Percentiles rank a stretch among this genome's conserved stretches.
These are phyloP conservation scores for Trypanosoma avium DNA, from an alignment of 208 protist genomes.

Conservation along the genomic window DNA sequence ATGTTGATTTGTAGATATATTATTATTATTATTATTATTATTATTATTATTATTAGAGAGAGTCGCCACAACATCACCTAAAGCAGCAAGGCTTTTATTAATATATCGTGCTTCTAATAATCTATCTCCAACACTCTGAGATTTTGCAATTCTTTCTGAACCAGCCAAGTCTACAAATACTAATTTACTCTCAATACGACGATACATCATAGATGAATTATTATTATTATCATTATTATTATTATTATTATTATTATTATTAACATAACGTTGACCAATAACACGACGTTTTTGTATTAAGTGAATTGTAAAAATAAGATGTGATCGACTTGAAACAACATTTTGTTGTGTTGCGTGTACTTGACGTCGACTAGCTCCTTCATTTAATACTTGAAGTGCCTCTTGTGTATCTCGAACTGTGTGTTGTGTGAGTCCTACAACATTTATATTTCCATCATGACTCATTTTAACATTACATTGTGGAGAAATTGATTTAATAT, in stretches of 20 bases:
- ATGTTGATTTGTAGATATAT: slow-evolving; percentile 1
- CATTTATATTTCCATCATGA: slow-evolving; percentile 16
- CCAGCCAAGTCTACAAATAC: slow-evolving; percentile 82
- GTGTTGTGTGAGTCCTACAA: slow-evolving; percentile 29
- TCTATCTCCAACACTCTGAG: slow-evolving; percentile 34
- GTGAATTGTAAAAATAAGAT: slow-evolving; percentile 48
- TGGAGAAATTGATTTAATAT: slow-evolving; percentile 2
- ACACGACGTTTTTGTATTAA: slow-evolving; percentile 19
- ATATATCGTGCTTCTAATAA: slow-evolving; percentile 52
- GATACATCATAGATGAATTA: background rate
- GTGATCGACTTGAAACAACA: slow-evolving; percentile 37
- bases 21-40: slow-evolving; percentile 1
- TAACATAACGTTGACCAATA: background rate
- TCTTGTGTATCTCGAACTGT: slow-evolving; percentile 29
- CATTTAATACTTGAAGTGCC: slow-evolving; percentile 22
- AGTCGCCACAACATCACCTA: slow-evolving; percentile 58
- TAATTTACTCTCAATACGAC: slow-evolving; percentile 38
- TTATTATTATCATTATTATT: background rate
- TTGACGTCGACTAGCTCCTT: slow-evolving; percentile 28
- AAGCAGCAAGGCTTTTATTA: slow-evolving; percentile 49
- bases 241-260: background rate
- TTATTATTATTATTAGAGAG: slow-evolving; percentile 22
- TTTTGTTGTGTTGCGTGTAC: slow-evolving; percentile 36
- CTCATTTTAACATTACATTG: slow-evolving; percentile 24
- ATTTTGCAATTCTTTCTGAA: slow-evolving; percentile 47